These are phyloP conservation scores for Laguncularia racemosa DNA, from an alignment of 345 rosid species.

Conservation along the genomic window DNA sequence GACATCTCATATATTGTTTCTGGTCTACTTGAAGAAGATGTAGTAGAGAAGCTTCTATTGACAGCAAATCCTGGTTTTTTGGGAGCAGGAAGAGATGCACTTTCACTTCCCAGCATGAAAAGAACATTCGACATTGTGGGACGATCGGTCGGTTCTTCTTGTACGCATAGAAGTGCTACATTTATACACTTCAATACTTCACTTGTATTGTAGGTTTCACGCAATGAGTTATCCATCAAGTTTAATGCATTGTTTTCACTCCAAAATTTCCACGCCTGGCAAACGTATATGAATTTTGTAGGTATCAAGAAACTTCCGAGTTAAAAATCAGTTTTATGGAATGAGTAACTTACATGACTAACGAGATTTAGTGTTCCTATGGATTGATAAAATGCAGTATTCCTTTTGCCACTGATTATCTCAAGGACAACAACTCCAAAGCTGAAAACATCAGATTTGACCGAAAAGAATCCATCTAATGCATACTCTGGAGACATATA, in stretches of 20 bases:
- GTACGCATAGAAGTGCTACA: slow-evolving; percentile 24
- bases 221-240: background rate
- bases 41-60: slow-evolving; percentile 2
- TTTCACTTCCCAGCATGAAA: slow-evolving; percentile 15
- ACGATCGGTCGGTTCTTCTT: slow-evolving; percentile 25
- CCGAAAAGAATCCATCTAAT: slow-evolving; percentile 62
- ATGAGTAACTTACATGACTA: background rate
- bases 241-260: background rate
- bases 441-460: slow-evolving; percentile 85
- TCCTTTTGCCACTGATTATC: slow-evolving; percentile 51
- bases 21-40: too few species aligned
- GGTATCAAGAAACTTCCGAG: background rate
- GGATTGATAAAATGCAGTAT: slow-evolving; percentile 7
- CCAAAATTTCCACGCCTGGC: slow-evolving; percentile 1
- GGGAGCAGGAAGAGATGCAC: slow-evolving; percentile 13
- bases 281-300: background rate
- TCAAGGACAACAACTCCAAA: slow-evolving; percentile 75
- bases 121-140: slow-evolving; percentile 21
- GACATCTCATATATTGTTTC: too few species aligned
- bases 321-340: background rate
- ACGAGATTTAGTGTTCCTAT: background rate
- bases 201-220: background rate
- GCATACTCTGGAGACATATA: slow-evolving; percentile 93
- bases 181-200: slow-evolving; percentile 17
- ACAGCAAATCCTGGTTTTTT: slow-evolving; percentile 22